Conservation (phyloP, 352 stramenopile species). For the Pythium biforme region DNA sequence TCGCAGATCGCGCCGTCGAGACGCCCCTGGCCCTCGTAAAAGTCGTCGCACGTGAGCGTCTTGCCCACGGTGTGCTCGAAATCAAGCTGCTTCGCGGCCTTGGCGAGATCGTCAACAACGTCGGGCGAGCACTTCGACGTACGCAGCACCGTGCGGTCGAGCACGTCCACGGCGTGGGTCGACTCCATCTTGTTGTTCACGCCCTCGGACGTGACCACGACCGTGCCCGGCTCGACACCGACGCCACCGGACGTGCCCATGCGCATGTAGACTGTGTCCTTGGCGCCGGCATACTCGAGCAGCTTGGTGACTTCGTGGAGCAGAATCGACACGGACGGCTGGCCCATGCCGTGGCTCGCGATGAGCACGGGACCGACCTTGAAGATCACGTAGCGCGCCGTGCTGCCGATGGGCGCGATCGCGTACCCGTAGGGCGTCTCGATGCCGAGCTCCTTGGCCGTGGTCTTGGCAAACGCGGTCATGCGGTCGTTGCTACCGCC, state of each 20-base stretch:
- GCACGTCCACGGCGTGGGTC: slow-evolving; percentile 58
- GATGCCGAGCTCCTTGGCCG: slow-evolving; percentile 55
- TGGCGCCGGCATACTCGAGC: slow-evolving; percentile 66
- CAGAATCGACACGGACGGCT: slow-evolving; percentile 77
- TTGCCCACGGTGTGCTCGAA: slow-evolving; percentile 67
- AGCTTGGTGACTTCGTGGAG: slow-evolving; percentile 85
- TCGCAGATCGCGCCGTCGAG: slow-evolving; percentile 82
- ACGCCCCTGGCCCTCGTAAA: slow-evolving; percentile 82
- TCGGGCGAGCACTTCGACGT: slow-evolving; percentile 54
- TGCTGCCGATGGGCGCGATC: slow-evolving; percentile 62
- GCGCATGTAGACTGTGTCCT: slow-evolving; percentile 65
- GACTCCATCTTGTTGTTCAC: slow-evolving; percentile 80
- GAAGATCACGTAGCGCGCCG: slow-evolving; percentile 72
- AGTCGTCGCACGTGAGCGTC: slow-evolving; percentile 84
- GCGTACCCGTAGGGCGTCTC: slow-evolving; percentile 66
- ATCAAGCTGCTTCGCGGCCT: slow-evolving; percentile 42
- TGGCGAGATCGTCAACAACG: slow-evolving; percentile 52
- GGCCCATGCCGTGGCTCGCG: slow-evolving; percentile 81
- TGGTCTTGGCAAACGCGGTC: slow-evolving; percentile 57
- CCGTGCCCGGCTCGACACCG: slow-evolving; percentile 71
- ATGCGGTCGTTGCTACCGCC: slow-evolving; percentile 79
- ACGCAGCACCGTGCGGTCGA: slow-evolving; percentile 50
- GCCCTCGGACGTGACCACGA: slow-evolving; percentile 78
- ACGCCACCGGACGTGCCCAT: slow-evolving; percentile 83
- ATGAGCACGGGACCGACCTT: slow-evolving; percentile 82